Conservation (phyloP, 2,329 filamentous ascomycete species). For the Periconia sp. region DNA sequence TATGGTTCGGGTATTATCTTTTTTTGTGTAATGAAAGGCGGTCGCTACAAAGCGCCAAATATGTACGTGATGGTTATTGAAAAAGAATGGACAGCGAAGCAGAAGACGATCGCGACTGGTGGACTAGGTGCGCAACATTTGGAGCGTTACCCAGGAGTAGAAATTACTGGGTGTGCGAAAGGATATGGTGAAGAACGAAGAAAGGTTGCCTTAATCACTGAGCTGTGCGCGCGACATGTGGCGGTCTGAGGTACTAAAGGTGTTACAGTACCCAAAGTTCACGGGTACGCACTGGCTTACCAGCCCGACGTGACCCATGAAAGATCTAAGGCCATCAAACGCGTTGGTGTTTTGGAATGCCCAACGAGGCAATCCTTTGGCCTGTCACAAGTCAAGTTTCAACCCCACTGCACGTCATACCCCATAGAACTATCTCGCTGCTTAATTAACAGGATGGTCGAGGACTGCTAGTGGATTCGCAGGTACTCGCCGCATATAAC, state of each 20-base stretch:
- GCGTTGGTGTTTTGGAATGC: conserved; percentile 38
- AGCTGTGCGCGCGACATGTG: conserved; percentile 22
- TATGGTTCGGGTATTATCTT: conserved; percentile 3
- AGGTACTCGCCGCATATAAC: conserved; percentile 1
- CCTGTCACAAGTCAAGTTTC: conserved; percentile 26
- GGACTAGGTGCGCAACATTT: neutral
- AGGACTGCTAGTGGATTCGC: neutral
- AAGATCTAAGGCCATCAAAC: conserved; percentile 34
- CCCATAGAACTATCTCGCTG: conserved; percentile 1
- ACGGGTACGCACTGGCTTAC: conserved; percentile 30
- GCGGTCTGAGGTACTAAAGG: conserved; percentile 35
- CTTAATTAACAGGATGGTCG: conserved; percentile 19
- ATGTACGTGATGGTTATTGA: neutral
- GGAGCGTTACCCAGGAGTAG: neutral
- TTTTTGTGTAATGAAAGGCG: neutral
- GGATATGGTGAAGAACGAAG: conserved; percentile 21
- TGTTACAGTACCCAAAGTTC: conserved; percentile 7
- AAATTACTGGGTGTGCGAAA: conserved; percentile 12
- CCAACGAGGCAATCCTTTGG: conserved; percentile 25
- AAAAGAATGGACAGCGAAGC: conserved; percentile 5
- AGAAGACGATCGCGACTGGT: neutral
- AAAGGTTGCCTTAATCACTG: conserved; percentile 19
- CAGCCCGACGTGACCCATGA: conserved; percentile 6
- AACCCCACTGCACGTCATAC: conserved; percentile 1
- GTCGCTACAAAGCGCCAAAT: neutral